Evolutionary conservation across 164 flowering plant species (phyloP).

Genomic region (Saururus chinensis): DNA sequence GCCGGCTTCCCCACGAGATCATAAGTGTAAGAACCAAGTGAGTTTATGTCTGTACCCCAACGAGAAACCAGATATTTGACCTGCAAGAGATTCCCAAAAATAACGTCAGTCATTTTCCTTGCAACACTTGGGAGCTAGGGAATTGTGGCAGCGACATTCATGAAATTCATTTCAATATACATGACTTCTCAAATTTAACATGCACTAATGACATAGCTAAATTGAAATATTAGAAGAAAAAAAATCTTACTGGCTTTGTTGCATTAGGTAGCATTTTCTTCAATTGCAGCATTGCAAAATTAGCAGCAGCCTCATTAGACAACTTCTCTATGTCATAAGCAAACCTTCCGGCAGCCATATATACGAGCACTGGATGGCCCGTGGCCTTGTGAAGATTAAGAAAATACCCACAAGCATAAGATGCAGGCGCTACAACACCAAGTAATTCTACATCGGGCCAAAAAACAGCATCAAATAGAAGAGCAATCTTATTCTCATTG

Average conservation of each 20-base stretch:
- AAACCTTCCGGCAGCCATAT: slow-evolving; percentile 87
- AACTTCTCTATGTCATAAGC: slow-evolving; percentile 78
- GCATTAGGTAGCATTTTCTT: slow-evolving; percentile 79
- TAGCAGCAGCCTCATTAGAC: slow-evolving; percentile 52
- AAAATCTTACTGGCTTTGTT: slow-evolving; percentile 56
- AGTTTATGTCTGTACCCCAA: slow-evolving; percentile 79
- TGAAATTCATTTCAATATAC: background rate
- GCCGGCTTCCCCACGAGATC: slow-evolving; percentile 69
- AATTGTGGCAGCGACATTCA: background rate
- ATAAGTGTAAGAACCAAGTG: slow-evolving; percentile 77
- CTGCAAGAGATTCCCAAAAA: slow-evolving; percentile 21
- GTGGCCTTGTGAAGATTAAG: slow-evolving; percentile 94
- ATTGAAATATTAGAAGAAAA: background rate
- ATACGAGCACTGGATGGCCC: slow-evolving; percentile 83
- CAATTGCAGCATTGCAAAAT: slow-evolving; percentile 73
- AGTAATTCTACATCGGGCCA: slow-evolving; percentile 86
- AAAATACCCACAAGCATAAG: slow-evolving; percentile 83
- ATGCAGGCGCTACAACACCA: slow-evolving; percentile 68
- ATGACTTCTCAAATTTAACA: background rate
- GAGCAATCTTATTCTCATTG: slow-evolving; percentile 82
- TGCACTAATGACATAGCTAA: background rate
- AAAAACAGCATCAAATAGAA: slow-evolving; percentile 57
- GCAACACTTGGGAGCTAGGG: too few relatives aligned
- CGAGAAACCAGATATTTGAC: slow-evolving; percentile 74
- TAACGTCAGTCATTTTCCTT: too few relatives aligned